Evolutionary conservation across 345 rosid species (phyloP), one percentile per base, ranked within the genome.

Genomic region (Arabis alpina): DNA sequence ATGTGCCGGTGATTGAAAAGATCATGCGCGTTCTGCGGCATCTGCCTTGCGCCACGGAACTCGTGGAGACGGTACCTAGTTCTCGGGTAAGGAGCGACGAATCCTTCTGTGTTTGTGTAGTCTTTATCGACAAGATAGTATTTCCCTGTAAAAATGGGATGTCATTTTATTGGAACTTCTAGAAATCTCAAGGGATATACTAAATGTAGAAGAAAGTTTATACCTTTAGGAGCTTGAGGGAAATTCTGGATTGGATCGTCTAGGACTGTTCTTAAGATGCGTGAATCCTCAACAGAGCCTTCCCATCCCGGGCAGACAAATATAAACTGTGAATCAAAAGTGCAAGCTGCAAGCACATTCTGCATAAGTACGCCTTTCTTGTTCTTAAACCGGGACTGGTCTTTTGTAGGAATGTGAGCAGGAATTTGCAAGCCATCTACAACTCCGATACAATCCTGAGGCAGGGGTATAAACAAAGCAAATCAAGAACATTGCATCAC

Each of bases 251-350:
- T 81, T 40, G 93, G 90, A 75, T 91, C 83, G 51, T 87, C 83
- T 41, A 89, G 79, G 50, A 87, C 97, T 14, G 93, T 90, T 81
- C 89, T 80, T 63, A 87, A 64, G n/a, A 86, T 81, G 47, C 89
- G 90, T 34, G 91, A 84, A 80, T 89, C 89, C 8, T 83, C 77
- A 50, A 70, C 86, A 63, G 96, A 84, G 37, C 97, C 96, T 84
- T 89, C 97, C 97, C 93, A 86, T 65, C 96, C 93, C 0, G 95
- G 86, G 73, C 82, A 88, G 60, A 91, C 74, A 73, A 84, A 88
- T 64, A 91, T 83, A 64, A 91, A 88, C 81, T 81, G 87, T 60
- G 83, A 72, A 77, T 91, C 91, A 66, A 88, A 87, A 19, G 86
- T 85, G 81, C 97, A 87, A 44, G 93, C 97, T 52, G 88, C 95